Conservation (phyloP, 208 protist genomes). For the Acanthamoeba royreba region DNA sequence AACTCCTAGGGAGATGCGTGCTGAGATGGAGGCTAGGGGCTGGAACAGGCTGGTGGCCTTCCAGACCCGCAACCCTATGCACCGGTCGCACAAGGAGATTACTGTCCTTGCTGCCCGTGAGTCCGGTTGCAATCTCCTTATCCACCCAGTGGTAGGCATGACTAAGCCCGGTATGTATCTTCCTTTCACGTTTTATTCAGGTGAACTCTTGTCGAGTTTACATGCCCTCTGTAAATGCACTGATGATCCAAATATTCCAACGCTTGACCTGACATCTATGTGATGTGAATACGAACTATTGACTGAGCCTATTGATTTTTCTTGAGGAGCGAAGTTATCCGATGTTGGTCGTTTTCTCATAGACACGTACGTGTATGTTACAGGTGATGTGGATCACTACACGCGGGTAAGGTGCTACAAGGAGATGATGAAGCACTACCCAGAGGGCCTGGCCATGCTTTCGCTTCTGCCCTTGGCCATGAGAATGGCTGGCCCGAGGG, state of each 20-base stretch:
- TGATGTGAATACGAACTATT: conserved; percentile 71
- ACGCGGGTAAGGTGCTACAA: conserved; percentile 36
- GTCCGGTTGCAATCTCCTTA: conserved; percentile 73
- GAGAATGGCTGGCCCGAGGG: conserved; percentile 84
- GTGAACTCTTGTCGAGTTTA: neutral
- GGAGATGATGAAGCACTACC: conserved; percentile 53
- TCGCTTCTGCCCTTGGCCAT: conserved; percentile 83
- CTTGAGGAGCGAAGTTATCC: too few species aligned
- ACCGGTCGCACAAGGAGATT: conserved; percentile 81
- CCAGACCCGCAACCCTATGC: conserved; percentile 83
- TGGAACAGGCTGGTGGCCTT: conserved; percentile 77
- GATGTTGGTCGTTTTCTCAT: neutral
- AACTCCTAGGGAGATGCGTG: conserved; percentile 76
- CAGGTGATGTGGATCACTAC: conserved; percentile 61
- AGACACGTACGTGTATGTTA: too few species aligned
- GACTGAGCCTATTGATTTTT: neutral
- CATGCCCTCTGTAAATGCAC: neutral
- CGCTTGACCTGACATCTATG: neutral
- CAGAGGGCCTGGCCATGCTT: neutral
- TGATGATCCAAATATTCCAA: neutral
- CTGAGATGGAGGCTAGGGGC: neutral
- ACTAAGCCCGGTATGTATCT: conserved; percentile 47
- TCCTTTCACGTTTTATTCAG: neutral
- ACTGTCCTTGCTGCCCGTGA: conserved; percentile 73
- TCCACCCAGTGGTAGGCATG: conserved; percentile 71